Evolutionary conservation across 2,329 filamentous ascomycete species (phyloP), one percentile per base, ranked within the genome.

Genomic region (Penicillium sp.): DNA sequence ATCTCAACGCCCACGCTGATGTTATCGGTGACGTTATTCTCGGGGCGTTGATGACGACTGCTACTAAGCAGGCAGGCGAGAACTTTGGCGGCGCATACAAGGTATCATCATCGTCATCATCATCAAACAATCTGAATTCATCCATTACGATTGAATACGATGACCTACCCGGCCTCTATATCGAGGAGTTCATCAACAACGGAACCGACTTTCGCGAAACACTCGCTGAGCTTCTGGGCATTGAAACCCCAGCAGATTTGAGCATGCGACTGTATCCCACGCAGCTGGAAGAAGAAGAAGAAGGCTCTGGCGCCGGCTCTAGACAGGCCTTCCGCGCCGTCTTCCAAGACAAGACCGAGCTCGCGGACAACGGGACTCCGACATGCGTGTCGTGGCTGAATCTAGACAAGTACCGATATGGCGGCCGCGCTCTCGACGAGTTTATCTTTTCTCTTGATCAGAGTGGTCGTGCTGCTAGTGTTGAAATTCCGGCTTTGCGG

Each of bases 371-470:
- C 47, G 67, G 57, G 7, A 70, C 69, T 13, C 64, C 69, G 21
- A 71, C 68, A 49, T 73, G 71, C 56, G 67, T 73, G 8, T 70
- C 71, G 9, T 74, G 70, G 70, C 38, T 69, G 55, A 53, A 68
- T 29, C 35, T 71, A 31, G 72, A 71, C 51, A 67, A 63, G 50
- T 50, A 65, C 3, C 66, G 62, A 29, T 70, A 68, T 55, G 51
- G 55, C 9, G 67, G 65, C 1, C 56, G 56, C 45, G 65, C 65
- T 1, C 46, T 73, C 35, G 72, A 73, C 62, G 67, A 66, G 26
- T 68, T 74, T 61, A 52, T 72, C 9, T 72, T 74, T 41, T 58
- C 58, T 5, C 45, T 73, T 29, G 64, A 71, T 61, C n/a, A 21
- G 6, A 44, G 56, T 44, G 67, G 66, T 3, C 58, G 61, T 2